phyloP scores from a whole-genome alignment of 768 basidiomycete genomes.

The Lactarius sanguifluus region DNA sequence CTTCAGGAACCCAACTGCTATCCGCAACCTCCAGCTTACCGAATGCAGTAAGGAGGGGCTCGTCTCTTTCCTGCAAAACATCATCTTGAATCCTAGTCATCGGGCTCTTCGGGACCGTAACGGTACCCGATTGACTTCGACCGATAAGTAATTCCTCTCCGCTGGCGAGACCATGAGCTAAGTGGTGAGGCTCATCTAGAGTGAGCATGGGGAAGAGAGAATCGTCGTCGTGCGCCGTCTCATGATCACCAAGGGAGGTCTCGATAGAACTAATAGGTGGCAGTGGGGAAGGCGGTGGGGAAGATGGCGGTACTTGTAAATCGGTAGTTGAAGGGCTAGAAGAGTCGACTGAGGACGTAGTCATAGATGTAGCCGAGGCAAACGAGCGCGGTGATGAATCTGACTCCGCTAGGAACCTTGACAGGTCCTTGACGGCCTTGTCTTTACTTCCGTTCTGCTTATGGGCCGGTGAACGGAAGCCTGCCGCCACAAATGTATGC shows the following conservation, averaged over 20 bases:
- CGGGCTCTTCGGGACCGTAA: conserved; percentile 3
- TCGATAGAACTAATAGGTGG: conserved; percentile 3
- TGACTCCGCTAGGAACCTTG: conserved; percentile 1
- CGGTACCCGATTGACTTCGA: background rate
- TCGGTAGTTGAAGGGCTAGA: background rate
- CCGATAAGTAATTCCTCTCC: conserved; percentile 3
- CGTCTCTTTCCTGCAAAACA: conserved; percentile 4
- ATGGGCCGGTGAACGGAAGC: conserved; percentile 39
- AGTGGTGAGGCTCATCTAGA: background rate
- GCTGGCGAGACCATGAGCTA: background rate
- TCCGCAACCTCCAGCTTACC: conserved; percentile 34
- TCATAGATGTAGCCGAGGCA: conserved; percentile 5
- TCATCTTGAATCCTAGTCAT: background rate
- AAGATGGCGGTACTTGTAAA: background rate
- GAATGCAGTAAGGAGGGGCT: conserved; percentile 11
- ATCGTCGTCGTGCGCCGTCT: conserved; percentile 9
- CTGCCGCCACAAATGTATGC: conserved; percentile 39
- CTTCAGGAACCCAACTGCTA: conserved; percentile 16
- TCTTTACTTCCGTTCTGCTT: conserved; percentile 34
- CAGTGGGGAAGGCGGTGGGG: conserved; percentile 1
- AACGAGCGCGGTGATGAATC: conserved; percentile 20
- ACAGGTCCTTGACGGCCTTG: background rate
- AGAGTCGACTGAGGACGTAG: conserved; percentile 17
- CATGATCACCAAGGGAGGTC: background rate
- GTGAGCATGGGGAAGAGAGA: conserved; percentile 17